A percentile compares a stretch with the other conserved stretches of the same genome.
phyloP scores from a whole-genome alignment of 441 rosid species.

The Erysimum pusillum region DNA sequence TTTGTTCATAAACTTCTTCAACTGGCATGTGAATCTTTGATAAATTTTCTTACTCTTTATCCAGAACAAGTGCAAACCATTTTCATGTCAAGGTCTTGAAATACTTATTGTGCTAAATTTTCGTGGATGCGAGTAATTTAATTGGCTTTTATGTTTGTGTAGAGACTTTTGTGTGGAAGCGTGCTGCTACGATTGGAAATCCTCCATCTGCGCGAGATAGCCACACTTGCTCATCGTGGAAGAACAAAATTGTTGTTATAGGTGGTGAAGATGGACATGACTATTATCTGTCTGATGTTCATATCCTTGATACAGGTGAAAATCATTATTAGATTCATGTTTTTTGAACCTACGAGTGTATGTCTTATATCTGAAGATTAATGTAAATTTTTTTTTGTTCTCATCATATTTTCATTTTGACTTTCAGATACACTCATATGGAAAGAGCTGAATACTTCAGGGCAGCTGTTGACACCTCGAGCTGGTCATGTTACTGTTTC shows the following conservation, averaged over 20 bases:
- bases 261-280: conserved; percentile 98
- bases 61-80: not conserved
- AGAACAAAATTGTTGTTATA: conserved; percentile 78
- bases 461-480: conserved; percentile 84
- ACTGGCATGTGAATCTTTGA: conserved; percentile 12
- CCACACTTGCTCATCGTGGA: conserved; percentile 97
- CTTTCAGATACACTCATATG: conserved; percentile 79
- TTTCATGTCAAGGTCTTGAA: not conserved
- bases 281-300: conserved; percentile 91
- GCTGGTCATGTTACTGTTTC: conserved; percentile 94
- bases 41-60: too few relatives aligned
- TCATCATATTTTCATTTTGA: conserved; percentile 26
- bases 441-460: conserved; percentile 84
- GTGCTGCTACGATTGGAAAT: conserved; percentile 72
- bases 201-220: conserved; percentile 96
- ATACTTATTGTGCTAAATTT: not conserved
- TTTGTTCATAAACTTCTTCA: conserved; percentile 5
- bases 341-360: conserved; percentile 17
- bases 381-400: not conserved
- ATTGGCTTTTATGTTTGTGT: conserved; percentile 39
- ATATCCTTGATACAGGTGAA: conserved; percentile 91
- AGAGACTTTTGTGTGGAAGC: conserved; percentile 95
- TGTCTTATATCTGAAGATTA: conserved; percentile 32
- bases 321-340: conserved; percentile 15
- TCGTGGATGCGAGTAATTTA: conserved; percentile 4